Base-by-base conservation (phyloP, 2,329 filamentous ascomycete species). In the Phoma sp. region DNA sequence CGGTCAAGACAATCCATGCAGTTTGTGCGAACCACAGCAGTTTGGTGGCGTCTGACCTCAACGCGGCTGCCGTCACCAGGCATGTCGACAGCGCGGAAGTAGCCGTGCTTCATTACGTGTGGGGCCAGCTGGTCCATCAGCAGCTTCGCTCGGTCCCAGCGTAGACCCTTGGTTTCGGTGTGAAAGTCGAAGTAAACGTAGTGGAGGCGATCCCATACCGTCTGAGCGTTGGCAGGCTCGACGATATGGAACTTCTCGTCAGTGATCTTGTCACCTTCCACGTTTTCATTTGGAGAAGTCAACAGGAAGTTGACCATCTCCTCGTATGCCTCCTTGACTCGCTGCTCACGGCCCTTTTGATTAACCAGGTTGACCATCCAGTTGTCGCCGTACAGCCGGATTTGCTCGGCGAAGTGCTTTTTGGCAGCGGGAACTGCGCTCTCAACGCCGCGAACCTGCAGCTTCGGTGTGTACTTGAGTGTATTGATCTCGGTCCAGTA, bases 181-280 rank as follows among this genome's bases (percentile, higher is more conserved):
- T 99, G 96, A 75, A 96, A 99, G 78, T 99, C 95, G 72, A 99
- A 99, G 80, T 98, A 99, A 66, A 98, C 79, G 75, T 99, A 99
- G 78, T 99, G 93, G 37, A 99, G 80, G 37, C 88, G 88, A 74
- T 97, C 93, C 74, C 90, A 90, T 59, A 87, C 81, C 59, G 89
- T 84, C 53, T 80, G 79, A 40, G 80, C 80, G 38, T 84, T 74
- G 12, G 78, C 66, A 18, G 86, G 81, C 70, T 96, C 90, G 59
- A 96, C 85, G 25, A 88, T 81, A 67, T 87, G 89, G 73, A 96
- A 89, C 74, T 95, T 93, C 71, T 97, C 93, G 32, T 87, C 81
- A 0, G 88, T 90, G 46, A 84, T 74, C 25, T 80, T 72, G 70
- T 93, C 89, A 47, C 84, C 80, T 67, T 91, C 84, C 18, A 82